Percentiles rank a stretch among this genome's conserved stretches.
phyloP scores from a whole-genome alignment of 2,329 filamentous ascomycete genomes.

The Leptographium radiaticola region DNA sequence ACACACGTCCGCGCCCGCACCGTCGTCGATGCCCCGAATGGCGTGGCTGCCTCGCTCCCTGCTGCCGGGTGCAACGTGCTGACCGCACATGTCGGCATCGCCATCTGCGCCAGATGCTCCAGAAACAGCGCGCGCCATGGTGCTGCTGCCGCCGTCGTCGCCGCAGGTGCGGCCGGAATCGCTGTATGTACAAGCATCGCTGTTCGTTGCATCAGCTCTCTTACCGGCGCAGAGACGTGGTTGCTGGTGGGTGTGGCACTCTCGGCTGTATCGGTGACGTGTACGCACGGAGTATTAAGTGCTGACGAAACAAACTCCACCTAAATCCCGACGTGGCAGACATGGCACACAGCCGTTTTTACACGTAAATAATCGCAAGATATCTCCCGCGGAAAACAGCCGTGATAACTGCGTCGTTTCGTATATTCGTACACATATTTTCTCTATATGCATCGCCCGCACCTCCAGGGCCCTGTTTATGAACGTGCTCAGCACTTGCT shows the following conservation, averaged over 20 bases:
- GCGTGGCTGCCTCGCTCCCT: constrained; percentile 1
- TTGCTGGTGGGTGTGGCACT: too few relatives aligned
- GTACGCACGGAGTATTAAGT: too few relatives aligned
- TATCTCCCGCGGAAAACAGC: too few relatives aligned
- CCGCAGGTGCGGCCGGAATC: background rate
- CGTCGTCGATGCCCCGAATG: constrained; percentile 13
- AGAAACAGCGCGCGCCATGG: constrained; percentile 42
- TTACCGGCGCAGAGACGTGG: too few relatives aligned
- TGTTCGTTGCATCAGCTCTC: background rate
- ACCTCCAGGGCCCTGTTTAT: too few relatives aligned
- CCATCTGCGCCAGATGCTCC: constrained; percentile 34
- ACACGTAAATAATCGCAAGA: too few relatives aligned
- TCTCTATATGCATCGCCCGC: background rate
- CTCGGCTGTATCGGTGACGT: too few relatives aligned
- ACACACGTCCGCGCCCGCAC: constrained; percentile 67
- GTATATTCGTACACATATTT: background rate
- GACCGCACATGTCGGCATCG: constrained; percentile 35
- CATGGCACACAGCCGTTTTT: too few relatives aligned
- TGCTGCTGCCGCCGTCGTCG: constrained; percentile 19
- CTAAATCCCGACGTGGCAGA: too few relatives aligned
- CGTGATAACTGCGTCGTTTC: background rate
- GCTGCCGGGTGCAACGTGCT: constrained; percentile 30
- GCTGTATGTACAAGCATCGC: constrained; percentile 7
- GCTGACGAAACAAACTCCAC: too few relatives aligned
- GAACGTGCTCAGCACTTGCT: background rate